phyloP scores from a whole-genome alignment of 1,139 yeast species.

The Magnusiomyces ingens region DNA sequence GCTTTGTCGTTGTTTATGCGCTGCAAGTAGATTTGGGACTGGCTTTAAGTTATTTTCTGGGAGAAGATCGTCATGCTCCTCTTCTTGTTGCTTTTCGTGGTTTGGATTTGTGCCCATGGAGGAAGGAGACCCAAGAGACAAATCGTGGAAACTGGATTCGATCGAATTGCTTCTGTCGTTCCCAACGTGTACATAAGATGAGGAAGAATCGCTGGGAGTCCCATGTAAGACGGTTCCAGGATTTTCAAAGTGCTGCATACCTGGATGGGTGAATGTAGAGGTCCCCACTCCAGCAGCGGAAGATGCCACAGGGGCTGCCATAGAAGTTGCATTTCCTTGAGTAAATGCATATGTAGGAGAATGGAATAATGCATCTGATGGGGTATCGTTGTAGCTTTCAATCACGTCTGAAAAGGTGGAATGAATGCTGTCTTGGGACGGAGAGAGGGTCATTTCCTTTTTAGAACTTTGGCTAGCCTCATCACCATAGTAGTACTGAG shows the following conservation, averaged over 20 bases:
- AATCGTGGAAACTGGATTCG: constrained; percentile 9
- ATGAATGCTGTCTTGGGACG: too few relatives aligned
- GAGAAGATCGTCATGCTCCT: too few relatives aligned
- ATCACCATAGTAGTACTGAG: background rate
- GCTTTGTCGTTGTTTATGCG: too few relatives aligned
- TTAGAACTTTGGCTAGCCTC: background rate
- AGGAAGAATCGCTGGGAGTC: constrained; percentile 11
- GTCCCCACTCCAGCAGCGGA: too few relatives aligned
- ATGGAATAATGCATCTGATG: background rate
- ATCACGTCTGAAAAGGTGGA: too few relatives aligned
- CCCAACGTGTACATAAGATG: constrained; percentile 9
- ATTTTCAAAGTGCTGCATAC: too few relatives aligned
- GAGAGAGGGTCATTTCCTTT: too few relatives aligned
- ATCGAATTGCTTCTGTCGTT: constrained; percentile 6
- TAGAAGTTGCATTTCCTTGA: background rate
- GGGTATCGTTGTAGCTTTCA: too few relatives aligned
- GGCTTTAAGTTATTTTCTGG: too few relatives aligned
- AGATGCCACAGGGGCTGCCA: background rate
- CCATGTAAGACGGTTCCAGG: background rate
- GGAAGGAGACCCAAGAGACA: background rate
- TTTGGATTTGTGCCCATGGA: background rate
- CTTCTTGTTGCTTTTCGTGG: constrained; percentile 1
- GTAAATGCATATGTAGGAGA: background rate
- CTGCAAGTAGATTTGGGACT: too few relatives aligned
- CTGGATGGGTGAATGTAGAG: too few relatives aligned